Evolutionary conservation across 352 stramenopile species (phyloP).

Genomic region (Globisporangium sylvaticum): DNA sequence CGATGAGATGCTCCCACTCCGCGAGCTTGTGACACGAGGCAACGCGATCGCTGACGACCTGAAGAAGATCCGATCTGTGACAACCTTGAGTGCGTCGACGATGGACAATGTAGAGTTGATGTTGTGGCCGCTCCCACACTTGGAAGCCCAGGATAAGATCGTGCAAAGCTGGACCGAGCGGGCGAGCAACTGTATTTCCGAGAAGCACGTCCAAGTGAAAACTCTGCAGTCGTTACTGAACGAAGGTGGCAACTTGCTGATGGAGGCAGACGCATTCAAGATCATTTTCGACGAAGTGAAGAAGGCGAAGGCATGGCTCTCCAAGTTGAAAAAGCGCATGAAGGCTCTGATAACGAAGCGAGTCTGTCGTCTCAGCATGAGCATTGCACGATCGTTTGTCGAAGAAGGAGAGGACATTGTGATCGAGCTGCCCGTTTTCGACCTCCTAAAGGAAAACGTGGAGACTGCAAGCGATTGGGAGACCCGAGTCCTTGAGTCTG

Average conservation of each 20-base stretch:
- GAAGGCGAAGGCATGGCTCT: slow-evolving; percentile 75
- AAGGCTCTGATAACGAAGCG: slow-evolving; percentile 70
- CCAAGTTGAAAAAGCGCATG: slow-evolving; percentile 81
- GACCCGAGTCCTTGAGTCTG: slow-evolving; percentile 62
- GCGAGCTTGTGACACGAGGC: slow-evolving; percentile 56
- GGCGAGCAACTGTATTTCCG: slow-evolving; percentile 51
- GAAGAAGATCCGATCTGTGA: slow-evolving; percentile 16
- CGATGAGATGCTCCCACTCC: slow-evolving; percentile 61
- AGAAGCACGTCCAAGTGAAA: slow-evolving; percentile 53
- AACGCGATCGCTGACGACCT: slow-evolving; percentile 33
- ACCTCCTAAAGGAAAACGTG: slow-evolving; percentile 76
- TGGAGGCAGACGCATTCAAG: slow-evolving; percentile 78
- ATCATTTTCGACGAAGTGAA: slow-evolving; percentile 79
- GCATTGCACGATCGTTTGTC: slow-evolving; percentile 56
- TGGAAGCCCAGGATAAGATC: slow-evolving; percentile 59
- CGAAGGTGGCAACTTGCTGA: slow-evolving; percentile 49
- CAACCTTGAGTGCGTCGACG: slow-evolving; percentile 25
- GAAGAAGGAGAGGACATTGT: slow-evolving; percentile 79
- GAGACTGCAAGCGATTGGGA: slow-evolving; percentile 81
- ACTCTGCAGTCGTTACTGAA: slow-evolving; percentile 56
- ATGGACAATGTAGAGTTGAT: slow-evolving; percentile 44
- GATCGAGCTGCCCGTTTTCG: slow-evolving; percentile 71
- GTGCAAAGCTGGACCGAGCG: slow-evolving; percentile 60
- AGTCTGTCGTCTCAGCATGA: slow-evolving; percentile 58
- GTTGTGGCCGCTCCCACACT: slow-evolving; percentile 71